Percentiles rank a stretch among this genome's conserved stretches.
These are phyloP conservation scores for Cnidoscolus chayamansa DNA, from an alignment of 441 rosid species.

Conservation along the genomic window DNA sequence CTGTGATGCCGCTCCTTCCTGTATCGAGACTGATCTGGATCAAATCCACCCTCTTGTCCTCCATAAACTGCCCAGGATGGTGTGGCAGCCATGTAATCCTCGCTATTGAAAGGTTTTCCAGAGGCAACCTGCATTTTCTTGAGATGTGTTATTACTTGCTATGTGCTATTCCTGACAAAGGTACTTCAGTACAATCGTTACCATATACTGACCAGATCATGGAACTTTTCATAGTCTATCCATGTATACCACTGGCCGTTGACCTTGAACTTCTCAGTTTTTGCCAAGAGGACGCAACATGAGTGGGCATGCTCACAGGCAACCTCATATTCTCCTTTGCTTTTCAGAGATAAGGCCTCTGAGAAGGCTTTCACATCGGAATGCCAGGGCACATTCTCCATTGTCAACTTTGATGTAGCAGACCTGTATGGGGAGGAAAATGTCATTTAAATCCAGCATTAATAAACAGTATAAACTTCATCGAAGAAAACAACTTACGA, in stretches of 20 bases:
- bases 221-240: slow-evolving; percentile 95
- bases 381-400: slow-evolving; percentile 99
- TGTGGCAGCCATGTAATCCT: slow-evolving; percentile 78
- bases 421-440: slow-evolving; percentile 39
- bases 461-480: slow-evolving; percentile 7
- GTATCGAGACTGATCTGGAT: slow-evolving; percentile 76
- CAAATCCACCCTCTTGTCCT: slow-evolving; percentile 89
- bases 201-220: slow-evolving; percentile 60
- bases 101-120: slow-evolving; percentile 68
- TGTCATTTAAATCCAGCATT: slow-evolving; percentile 2
- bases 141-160: slow-evolving; percentile 2
- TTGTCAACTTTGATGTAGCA: slow-evolving; percentile 87
- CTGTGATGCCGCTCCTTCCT: slow-evolving; percentile 83
- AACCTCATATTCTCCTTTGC: slow-evolving; percentile 80
- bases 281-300: slow-evolving; percentile 89
- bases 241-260: slow-evolving; percentile 81
- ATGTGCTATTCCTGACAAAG: background rate
- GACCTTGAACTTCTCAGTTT: slow-evolving; percentile 75
- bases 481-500: slow-evolving; percentile 44
- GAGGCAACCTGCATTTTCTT: slow-evolving; percentile 63
- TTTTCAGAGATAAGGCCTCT: slow-evolving; percentile 66
- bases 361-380: slow-evolving; percentile 85
- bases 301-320: slow-evolving; percentile 95
- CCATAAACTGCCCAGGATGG: slow-evolving; percentile 92
- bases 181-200: background rate